Evolutionary conservation across 306 rosid genomes (phyloP), one percentile per base, ranked within the genome.

Genomic region (Vigna reflexopilosa): DNA sequence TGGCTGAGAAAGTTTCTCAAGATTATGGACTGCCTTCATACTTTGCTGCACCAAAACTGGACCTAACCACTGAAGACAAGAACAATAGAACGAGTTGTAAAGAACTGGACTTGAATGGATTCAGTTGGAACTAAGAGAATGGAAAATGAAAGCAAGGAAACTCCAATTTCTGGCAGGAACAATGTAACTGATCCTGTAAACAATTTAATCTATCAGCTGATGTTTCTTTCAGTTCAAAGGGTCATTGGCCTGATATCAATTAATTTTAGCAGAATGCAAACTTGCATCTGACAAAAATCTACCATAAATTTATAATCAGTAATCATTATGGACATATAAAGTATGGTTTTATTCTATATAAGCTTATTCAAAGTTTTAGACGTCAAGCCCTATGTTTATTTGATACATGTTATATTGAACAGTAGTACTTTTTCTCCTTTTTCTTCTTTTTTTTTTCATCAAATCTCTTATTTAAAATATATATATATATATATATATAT

Each of bases 61-160:
- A 93, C 67, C 83, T 93, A 5, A 89, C 88, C 73, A 30, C 85
- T 38, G 90, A 84, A 71, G 89, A 89, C 62, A 89, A 80, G 40
- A 90, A 88, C 34, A 69, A 83, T 62, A 45, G 77, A 61, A 64
- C 77, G 22, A 76, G 68, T 81, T 85, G 91, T 87, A 93, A 90
- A 72, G 93, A 91, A 70, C 83, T 93, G 42, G 98, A 93, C 81
- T 85, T 91, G 83, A 93, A 93, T 78, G 93, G 93, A 48, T 84
- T 89, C 83, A 80, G 97, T 81, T 93, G 88, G 91, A 89, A 74
- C 86, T 91, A 67, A 36, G 42, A 75, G 38, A 45, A 55, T 1
- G 42, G 14, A 70, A 62, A 52, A 45, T 30, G 65, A 3, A 70
- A 78, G 63, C 17, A 52, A 51, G 12, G 55, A 51, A 14, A 7